Evolutionary conservation across 257 asterid species (phyloP).

Genomic region (Gentiana straminea): DNA sequence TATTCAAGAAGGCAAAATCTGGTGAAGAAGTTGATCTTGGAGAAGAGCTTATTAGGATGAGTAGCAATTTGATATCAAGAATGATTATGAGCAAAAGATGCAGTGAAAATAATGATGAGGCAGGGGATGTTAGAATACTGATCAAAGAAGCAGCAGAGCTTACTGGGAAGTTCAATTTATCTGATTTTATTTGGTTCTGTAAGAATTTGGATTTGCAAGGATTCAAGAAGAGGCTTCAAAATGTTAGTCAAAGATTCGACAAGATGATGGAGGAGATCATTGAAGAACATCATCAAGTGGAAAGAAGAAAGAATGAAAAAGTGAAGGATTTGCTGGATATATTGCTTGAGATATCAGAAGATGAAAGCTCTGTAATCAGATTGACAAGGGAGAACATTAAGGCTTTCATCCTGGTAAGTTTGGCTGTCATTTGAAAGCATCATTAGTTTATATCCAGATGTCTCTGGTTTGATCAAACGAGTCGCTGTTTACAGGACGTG

Average conservation of each 20-base stretch:
- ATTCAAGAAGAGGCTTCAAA: constrained; percentile 35
- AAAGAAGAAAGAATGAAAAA: constrained; percentile 18
- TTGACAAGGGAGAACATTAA: constrained; percentile 50
- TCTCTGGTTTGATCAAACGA: too few species aligned
- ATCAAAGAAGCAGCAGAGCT: constrained; percentile 42
- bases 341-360: constrained; percentile 52
- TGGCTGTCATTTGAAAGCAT: too few species aligned
- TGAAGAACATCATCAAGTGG: constrained; percentile 24
- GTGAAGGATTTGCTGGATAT: constrained; percentile 47
- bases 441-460: neutral
- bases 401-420: constrained; percentile 50
- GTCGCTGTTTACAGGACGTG: constrained; percentile 31
- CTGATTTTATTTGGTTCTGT: constrained; percentile 56
- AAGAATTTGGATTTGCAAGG: constrained; percentile 67
- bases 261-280: constrained; percentile 49
- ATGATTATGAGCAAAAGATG: constrained; percentile 59
- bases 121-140: constrained; percentile 38
- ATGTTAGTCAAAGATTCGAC: constrained; percentile 42
- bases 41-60: constrained; percentile 37
- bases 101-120: constrained; percentile 35
- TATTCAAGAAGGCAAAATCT: constrained; percentile 17
- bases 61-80: constrained; percentile 48
- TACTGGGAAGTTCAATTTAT: constrained; percentile 48
- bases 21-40: constrained; percentile 37
- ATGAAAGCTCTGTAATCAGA: constrained; percentile 29